Conservation (phyloP, 2,329 filamentous ascomycete genomes). For the Scedosporium boydii region DNA sequence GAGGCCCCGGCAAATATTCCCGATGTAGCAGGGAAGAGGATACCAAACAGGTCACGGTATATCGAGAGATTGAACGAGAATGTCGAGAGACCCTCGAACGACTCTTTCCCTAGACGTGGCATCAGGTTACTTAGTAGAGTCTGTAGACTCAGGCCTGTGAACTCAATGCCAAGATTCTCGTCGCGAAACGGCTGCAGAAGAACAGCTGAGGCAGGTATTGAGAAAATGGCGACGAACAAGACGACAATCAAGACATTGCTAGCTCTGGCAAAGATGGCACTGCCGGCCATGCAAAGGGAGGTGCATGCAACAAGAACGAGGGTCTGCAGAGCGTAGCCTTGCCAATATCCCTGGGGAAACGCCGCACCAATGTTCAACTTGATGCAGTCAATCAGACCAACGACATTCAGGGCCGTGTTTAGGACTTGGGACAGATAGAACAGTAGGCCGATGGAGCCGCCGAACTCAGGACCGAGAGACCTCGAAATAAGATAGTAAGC, state of each 20-base stretch:
- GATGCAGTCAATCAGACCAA: constrained; percentile 76
- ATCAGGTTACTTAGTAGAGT: constrained; percentile 68
- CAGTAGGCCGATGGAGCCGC: constrained; percentile 76
- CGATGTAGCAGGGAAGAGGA: constrained; percentile 62
- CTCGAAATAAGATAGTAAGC: constrained; percentile 85
- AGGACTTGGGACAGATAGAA: constrained; percentile 88
- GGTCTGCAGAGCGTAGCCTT: constrained; percentile 66
- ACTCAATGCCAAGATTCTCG: constrained; percentile 53
- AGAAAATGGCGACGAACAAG: constrained; percentile 63
- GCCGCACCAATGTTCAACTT: constrained; percentile 61
- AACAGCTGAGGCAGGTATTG: constrained; percentile 71
- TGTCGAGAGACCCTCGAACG: constrained; percentile 53
- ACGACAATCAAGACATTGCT: constrained; percentile 68
- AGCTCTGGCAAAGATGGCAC: constrained; percentile 68
- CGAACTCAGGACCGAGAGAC: constrained; percentile 79
- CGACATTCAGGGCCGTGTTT: constrained; percentile 79
- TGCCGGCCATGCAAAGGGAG: constrained; percentile 67
- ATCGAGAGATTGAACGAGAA: constrained; percentile 49
- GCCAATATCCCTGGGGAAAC: constrained; percentile 66
- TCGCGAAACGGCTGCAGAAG: constrained; percentile 59
- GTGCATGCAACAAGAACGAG: constrained; percentile 63
- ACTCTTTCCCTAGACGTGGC: constrained; percentile 56
- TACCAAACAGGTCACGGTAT: constrained; percentile 77
- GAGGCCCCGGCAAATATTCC: constrained; percentile 65
- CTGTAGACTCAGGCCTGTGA: constrained; percentile 63